Conservation (phyloP, 2,329 filamentous ascomycete genomes). For the Colletotrichum sp. region DNA sequence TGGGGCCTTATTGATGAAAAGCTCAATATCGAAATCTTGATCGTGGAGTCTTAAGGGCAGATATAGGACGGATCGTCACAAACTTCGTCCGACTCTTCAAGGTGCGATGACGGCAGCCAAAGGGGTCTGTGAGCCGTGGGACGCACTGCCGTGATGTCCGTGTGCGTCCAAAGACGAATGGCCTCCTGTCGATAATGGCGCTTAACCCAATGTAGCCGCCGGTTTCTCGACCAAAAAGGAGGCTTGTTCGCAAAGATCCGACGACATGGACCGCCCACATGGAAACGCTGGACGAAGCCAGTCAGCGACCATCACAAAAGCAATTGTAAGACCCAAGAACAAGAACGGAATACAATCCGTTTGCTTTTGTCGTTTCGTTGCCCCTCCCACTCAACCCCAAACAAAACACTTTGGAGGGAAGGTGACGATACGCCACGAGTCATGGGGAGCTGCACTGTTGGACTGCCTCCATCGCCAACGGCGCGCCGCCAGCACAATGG, state of each 20-base stretch:
- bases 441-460: background rate
- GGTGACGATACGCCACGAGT: slow-evolving; percentile 3
- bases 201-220: background rate
- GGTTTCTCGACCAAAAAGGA: background rate
- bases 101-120: background rate
- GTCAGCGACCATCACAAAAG: background rate
- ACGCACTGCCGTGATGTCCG: background rate
- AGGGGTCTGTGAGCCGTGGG: background rate
- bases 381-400: slow-evolving; percentile 2
- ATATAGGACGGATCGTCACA: background rate
- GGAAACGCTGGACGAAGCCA: slow-evolving; percentile 4
- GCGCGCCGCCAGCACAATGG: background rate
- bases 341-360: background rate
- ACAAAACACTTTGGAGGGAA: background rate
- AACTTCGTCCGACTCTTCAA: background rate
- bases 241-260: slow-evolving; percentile 18
- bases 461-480: background rate
- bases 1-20: background rate
- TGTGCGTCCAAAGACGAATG: slow-evolving; percentile 1
- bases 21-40: background rate
- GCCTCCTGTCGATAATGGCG: background rate
- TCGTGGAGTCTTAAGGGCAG: background rate
- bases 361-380: background rate
- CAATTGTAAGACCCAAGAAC: background rate
- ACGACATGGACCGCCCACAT: slow-evolving; percentile 8